Base-by-base conservation (phyloP, 2,329 filamentous ascomycete genomes). In the Pezicula rhizophila region DNA sequence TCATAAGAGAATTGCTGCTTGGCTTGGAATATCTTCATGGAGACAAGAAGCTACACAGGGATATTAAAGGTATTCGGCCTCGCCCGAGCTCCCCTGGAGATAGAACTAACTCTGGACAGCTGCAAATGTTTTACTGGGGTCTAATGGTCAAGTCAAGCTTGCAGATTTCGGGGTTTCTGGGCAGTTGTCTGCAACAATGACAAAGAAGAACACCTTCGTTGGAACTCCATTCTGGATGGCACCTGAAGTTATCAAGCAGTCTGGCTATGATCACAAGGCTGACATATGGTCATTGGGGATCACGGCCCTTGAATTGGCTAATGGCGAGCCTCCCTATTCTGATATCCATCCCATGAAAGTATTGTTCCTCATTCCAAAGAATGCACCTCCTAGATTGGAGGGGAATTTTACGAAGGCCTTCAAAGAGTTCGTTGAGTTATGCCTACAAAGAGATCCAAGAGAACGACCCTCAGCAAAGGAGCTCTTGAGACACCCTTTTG, bases 201-300 rank as follows among this genome's bases (percentile, higher is more conserved):
- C 92, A 54, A 97, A 97, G 77, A 97, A 97, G 73, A 97, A 97
- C 66, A 97, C 92, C 0, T 99, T 97, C 67, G 92, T 99, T 28
- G 93, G 93, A 31, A 97, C 92, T 0, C 92, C 93, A 1, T 99
- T 97, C 66, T 99, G 93, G 93, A 99, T 99, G 92, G 92, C 93
- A 2, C 92, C 92, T 10, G 92, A 99, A 70, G 92, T 97, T 48
- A 99, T 99, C 68, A 96, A 96, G 71, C 92, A 99, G 68, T 95
- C 90, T 50, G 92, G 92, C 43, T 96, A 97, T 72, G 92, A 96
- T 67, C 89, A 95, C 71, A 96, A 96, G 71, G 92, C 92, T 40
- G 92, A 97, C 64, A 96, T 97, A 50, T 97, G 92, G 92, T 96
- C 92, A 2, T 74, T 96, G 15, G 92, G 92, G 35, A 96, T 96